Base-by-base conservation (phyloP, 192 early-diverging fungal genomes). In the Podila verticillata region DNA sequence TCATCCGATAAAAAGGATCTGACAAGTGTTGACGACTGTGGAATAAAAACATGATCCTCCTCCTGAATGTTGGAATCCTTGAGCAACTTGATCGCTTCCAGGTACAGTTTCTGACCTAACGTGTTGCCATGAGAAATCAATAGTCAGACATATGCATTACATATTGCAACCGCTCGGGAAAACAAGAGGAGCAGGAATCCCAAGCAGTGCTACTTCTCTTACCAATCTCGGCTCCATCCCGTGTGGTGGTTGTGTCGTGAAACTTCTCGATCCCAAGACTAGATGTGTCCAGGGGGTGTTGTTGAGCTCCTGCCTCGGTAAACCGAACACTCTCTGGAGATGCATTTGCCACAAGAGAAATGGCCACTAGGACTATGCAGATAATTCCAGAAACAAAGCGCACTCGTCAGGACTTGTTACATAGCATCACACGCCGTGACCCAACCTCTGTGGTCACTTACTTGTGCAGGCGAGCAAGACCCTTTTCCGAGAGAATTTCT, bases 401-500 rank as follows among this genome's bases (percentile, higher is more conserved):
- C n/a, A n/a, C 39, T 44, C 39, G 15, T 15, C 15, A 15, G 15
- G 39, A 44, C 39, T 12, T 15, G 4, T 9, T 44, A 44, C 39
- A 44, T 44, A 15, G 13, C 3, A 44, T 44, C 39, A 17, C 17
- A 44, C 12, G 39, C 0, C 17, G 39, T 44, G 39, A 44, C 39
- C n/a, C n/a, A n/a, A 44, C 3, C 15, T 44, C 39, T 44, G 12
- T 44, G 7, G 39, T 44, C 39, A 49, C 20, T 47, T 79, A 71
- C 75, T 57, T 67, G 75, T 79, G 51, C 68, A 79, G 34, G 68
- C 65, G n/a, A 79, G 51, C 7, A 79, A 48, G 58, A 44, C 69
- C 57, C 65, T 63, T 71, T 66, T 70, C 68, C 68, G 57, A n/a
- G 48, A 28, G 57, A 35, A 36, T 58, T 57, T 70, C 62, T 31